phyloP scores from a whole-genome alignment of 345 rosid species.

The Camelina neglecta region DNA sequence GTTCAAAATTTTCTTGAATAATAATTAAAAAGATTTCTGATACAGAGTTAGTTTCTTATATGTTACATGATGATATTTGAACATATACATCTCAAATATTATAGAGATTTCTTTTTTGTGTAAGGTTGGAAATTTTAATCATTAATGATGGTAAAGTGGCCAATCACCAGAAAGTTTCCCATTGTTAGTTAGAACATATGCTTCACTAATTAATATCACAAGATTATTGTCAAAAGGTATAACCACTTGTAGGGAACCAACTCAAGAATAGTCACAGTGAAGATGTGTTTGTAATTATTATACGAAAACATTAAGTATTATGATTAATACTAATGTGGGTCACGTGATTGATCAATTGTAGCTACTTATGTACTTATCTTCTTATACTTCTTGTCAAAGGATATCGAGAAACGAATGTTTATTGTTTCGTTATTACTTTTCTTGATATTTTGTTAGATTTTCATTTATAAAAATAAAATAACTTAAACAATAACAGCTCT shows the following conservation, averaged over 20 bases:
- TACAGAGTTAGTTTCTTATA: background rate
- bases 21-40: background rate
- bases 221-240: conserved; percentile 36
- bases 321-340: conserved; percentile 44
- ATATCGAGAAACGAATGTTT: conserved; percentile 10
- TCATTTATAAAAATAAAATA: background rate
- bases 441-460: background rate
- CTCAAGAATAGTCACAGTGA: conserved; percentile 32
- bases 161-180: conserved; percentile 29
- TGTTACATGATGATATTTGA: background rate
- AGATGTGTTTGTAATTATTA: conserved; percentile 38
- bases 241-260: conserved; percentile 41
- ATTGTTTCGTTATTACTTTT: background rate
- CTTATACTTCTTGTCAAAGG: conserved; percentile 38
- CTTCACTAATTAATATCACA: conserved; percentile 38
- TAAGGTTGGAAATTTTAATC: conserved; percentile 34
- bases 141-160: conserved; percentile 36
- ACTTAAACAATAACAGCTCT: background rate
- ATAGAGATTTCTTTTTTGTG: background rate
- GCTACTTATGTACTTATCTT: conserved; percentile 26
- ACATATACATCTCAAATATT: background rate
- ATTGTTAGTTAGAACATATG: conserved; percentile 38
- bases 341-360: conserved; percentile 44
- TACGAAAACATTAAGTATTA: conserved; percentile 14
- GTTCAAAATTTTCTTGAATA: background rate